A percentile compares a stretch with the other conserved stretches of the same genome.
phyloP scores from a whole-genome alignment of 129 eudicot species.

The Scalesia atractyloides region DNA sequence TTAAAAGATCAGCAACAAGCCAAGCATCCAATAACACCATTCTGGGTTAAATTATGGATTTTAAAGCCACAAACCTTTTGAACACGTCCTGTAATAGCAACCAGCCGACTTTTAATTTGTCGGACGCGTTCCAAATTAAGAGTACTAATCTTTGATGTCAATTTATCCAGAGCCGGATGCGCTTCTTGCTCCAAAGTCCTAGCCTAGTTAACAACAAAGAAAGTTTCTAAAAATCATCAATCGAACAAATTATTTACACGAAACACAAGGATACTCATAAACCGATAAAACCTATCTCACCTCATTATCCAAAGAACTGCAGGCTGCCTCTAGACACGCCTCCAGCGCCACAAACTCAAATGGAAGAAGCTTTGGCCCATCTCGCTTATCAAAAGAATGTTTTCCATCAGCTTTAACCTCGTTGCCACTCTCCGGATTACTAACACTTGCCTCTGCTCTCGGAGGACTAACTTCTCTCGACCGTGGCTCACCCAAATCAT shows the following conservation, averaged over 20 bases:
- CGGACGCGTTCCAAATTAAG: constrained; percentile 66
- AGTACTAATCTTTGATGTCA: constrained; percentile 55
- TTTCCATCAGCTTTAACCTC: constrained; percentile 59
- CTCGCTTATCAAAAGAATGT: constrained; percentile 58
- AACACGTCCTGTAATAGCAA: constrained; percentile 60
- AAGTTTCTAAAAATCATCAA: neutral
- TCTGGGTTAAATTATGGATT: neutral
- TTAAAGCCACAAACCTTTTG: constrained; percentile 1
- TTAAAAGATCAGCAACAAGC: neutral
- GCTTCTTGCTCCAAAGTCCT: constrained; percentile 18
- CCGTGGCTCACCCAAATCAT: constrained; percentile 66
- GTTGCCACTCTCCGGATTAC: constrained; percentile 22
- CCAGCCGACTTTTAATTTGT: constrained; percentile 59
- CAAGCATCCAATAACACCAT: neutral
- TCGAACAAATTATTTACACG: neutral
- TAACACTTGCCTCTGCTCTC: constrained; percentile 37
- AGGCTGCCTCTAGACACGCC: constrained; percentile 59
- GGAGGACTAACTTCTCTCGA: constrained; percentile 57
- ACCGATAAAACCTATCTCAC: constrained; percentile 9
- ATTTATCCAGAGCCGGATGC: constrained; percentile 53
- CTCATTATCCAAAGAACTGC: constrained; percentile 56
- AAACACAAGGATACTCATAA: neutral
- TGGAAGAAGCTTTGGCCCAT: constrained; percentile 50
- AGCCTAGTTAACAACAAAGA: neutral
- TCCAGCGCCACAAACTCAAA: constrained; percentile 59